Conservation (phyloP, 495 filamentous ascomycete species). For the Lepidopterella palustris region DNA sequence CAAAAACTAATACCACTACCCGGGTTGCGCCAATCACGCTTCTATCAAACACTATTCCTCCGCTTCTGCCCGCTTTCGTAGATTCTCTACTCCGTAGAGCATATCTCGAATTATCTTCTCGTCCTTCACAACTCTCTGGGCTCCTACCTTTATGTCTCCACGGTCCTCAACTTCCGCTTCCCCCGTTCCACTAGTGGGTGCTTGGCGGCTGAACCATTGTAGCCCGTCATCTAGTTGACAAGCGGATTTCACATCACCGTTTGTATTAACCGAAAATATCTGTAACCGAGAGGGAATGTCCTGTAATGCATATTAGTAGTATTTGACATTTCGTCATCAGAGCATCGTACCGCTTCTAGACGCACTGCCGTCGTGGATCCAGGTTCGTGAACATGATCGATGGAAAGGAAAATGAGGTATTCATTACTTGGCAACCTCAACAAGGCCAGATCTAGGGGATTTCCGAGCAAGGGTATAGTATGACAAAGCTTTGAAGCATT, state of each 20-base stretch:
- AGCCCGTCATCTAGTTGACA: not conserved
- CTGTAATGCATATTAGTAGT: not conserved
- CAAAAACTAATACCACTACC: not conserved
- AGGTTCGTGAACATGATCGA: slow-evolving; percentile 32
- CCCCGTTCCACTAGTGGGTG: not conserved
- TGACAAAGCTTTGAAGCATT: not conserved
- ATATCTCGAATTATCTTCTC: slow-evolving; percentile 47
- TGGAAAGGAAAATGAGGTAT: slow-evolving; percentile 18
- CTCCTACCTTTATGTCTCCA: slow-evolving; percentile 1
- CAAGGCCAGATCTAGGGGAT: slow-evolving; percentile 30
- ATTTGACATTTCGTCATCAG: not conserved
- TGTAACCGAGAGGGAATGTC: slow-evolving; percentile 18
- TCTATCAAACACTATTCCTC: slow-evolving; percentile 29
- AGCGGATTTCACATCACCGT: slow-evolving; percentile 4
- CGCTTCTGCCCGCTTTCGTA: slow-evolving; percentile 62
- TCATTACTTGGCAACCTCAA: not conserved
- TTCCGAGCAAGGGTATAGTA: slow-evolving; percentile 21
- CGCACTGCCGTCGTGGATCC: slow-evolving; percentile 26
- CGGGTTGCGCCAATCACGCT: not conserved
- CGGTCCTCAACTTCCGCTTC: not conserved
- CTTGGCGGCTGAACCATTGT: slow-evolving; percentile 21
- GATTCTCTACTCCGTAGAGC: slow-evolving; percentile 63
- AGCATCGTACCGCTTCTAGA: slow-evolving; percentile 14
- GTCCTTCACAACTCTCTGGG: slow-evolving; percentile 8
- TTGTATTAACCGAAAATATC: slow-evolving; percentile 8